Evolutionary conservation across 768 basidiomycete species (phyloP), one percentile per base, ranked within the genome.

Genomic region (Podaxis rugospora): DNA sequence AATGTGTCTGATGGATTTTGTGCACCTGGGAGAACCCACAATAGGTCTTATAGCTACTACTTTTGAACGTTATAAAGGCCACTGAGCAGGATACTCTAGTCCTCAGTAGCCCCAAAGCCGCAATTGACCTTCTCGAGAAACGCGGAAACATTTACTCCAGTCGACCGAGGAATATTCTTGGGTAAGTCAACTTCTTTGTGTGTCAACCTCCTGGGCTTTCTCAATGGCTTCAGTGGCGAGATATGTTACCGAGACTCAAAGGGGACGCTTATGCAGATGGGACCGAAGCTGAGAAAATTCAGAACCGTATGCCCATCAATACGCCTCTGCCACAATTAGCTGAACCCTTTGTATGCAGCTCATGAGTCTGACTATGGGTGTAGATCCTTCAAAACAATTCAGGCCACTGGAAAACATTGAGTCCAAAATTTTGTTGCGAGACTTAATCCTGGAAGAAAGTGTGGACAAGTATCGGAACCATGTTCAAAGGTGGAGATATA

Each of bases 121-220:
- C 73, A 0, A 67, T 66, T 0, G 72, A 75, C 42, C 65, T 75
- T 9, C 57, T 75, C 3, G 73, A 74, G 14, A 74, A 71, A 64
- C 63, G 68, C 40, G 69, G 71, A 1, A 63, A 67, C 11, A 70
- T 73, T 16, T 75, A 73, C 59, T 75, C 74, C 0, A 71, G 72
- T 32, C 66, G 74, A 9, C 74, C 74, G 0, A 65, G 72, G 9
- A 70, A 64, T 39, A 70, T 74, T 27, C 63, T 74, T 39, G 72
- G 70, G 13, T 66, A 67, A 13, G 73, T 71, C 51, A 68, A 73
- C 9, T 55, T 72, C 44, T 27, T 25, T 35, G 14, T 9, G n/a
- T 11, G 14, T 4, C 4, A 2, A 5, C 11, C 5, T 7, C 35
- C 5, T 27, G 4, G 13, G 3, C 11, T 37, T 32, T 10, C 14